A percentile compares a stretch with the other conserved stretches of the same genome.
These are phyloP conservation scores for Dillenia turbinata DNA, from an alignment of 164 flowering plant species.

Conservation along the genomic window DNA sequence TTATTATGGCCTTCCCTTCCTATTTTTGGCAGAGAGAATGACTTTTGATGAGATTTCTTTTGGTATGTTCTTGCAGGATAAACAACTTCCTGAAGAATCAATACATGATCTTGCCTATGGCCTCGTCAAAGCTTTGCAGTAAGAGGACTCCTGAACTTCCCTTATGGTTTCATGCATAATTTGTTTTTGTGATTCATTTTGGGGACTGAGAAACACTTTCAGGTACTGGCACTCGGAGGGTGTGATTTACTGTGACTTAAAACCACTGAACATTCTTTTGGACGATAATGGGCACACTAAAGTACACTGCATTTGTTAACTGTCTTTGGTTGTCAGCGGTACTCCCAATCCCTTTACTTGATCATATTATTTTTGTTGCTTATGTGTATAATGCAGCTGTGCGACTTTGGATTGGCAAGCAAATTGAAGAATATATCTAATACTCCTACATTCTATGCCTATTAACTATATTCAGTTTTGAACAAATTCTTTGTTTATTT, in stretches of 20 bases:
- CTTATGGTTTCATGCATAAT: constrained; percentile 6
- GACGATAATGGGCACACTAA: constrained; percentile 94
- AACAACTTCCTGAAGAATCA: constrained; percentile 91
- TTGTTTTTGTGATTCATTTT: constrained; percentile 10
- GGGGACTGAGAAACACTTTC: constrained; percentile 9
- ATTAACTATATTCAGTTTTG: constrained; percentile 1
- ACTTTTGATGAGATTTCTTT: too few relatives aligned
- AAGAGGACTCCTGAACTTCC: constrained; percentile 19
- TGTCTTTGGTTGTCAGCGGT: background rate
- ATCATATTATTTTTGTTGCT: background rate
- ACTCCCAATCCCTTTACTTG: background rate
- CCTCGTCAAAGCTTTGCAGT: constrained; percentile 80
- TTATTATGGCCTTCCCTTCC: too few relatives aligned
- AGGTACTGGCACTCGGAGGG: constrained; percentile 95
- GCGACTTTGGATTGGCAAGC: constrained; percentile 95
- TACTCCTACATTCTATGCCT: constrained; percentile 58
- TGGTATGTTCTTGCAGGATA: constrained; percentile 49
- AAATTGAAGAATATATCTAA: constrained; percentile 73
- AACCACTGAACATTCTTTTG: constrained; percentile 89
- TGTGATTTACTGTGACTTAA: constrained; percentile 86
- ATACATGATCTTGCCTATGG: constrained; percentile 69
- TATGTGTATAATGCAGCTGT: constrained; percentile 51
- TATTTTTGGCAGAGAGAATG: too few relatives aligned
- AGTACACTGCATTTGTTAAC: constrained; percentile 34
- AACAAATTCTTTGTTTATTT: background rate